Evolutionary conservation across 2,329 filamentous ascomycete genomes (phyloP), one percentile per base, ranked within the genome.

Genomic region (Albifimbria verrucaria): DNA sequence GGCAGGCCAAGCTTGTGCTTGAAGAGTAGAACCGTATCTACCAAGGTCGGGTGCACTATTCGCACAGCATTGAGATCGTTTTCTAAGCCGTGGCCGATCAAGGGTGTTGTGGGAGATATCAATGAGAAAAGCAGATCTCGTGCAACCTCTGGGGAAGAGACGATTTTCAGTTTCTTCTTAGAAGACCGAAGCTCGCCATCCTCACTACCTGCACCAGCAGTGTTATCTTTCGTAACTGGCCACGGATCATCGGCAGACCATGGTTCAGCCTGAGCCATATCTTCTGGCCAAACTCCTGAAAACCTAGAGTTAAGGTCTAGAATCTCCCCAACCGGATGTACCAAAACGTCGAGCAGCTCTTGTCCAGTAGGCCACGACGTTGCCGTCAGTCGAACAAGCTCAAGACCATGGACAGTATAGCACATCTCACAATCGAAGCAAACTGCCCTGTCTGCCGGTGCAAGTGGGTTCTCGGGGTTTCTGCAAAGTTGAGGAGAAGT

Each of bases 391-490:
- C 94, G 90, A 52, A 97, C 87, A 18, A 99, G 80, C 68, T 99
- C 94, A 58, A 97, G 75, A 0, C 95, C 94, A 48, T 88, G 72
- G 1, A 90, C 89, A 0, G 95, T 99, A 66, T 96, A 97, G 4
- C 90, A 90, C 94, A 99, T 99, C 67, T 99, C 94, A 64, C 94
- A 97, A 68, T 99, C 94, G 63, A 99, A 93, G 58, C 86, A 88
- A 11, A 97, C 85, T 2, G 88, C 90, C 32, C 82, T 81, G 50
- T 80, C 73, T 1, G 69, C 62, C 0, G 76, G 73, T 2, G 74
- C 77, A 2, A 72, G 62, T 1, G 74, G 68, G 59, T 91, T 92
- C 12, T 77, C 71, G 0, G 92, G 92, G 94, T 97, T 56, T 83
- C 72, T 52, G 84, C 80, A 67, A 95, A 99, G 49, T 93, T 92